Percentiles rank a stretch among this genome's conserved stretches.
Conservation (phyloP, 108 stramenopile species). For the Asterionellopsis glacialis region DNA sequence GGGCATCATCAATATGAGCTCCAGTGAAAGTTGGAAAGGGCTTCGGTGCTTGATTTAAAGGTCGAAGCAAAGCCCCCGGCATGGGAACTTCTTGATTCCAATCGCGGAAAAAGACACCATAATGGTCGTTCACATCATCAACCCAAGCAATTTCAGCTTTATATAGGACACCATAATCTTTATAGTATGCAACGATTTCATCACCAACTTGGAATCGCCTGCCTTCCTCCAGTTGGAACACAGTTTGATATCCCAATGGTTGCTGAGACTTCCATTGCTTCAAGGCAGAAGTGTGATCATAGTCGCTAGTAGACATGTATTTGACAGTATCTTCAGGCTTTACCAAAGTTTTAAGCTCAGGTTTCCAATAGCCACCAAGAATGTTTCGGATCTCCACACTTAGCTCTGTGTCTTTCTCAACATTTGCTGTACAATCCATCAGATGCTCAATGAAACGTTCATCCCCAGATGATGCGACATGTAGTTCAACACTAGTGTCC, state of each 20-base stretch:
- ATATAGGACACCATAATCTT: too few species aligned
- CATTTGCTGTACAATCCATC: conserved; percentile 4
- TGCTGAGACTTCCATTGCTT: conserved; percentile 60
- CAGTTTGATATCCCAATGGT: conserved; percentile 49
- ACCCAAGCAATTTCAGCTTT: not conserved
- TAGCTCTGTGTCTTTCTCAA: conserved; percentile 16
- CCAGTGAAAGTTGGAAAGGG: not conserved
- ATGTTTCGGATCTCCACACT: conserved; percentile 15
- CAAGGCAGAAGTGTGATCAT: conserved; percentile 47
- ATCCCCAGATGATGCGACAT: conserved; percentile 13
- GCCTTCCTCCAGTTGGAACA: conserved; percentile 40
- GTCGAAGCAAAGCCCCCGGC: too few species aligned
- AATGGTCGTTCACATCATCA: not conserved
- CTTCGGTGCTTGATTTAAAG: not conserved
- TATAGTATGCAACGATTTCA: too few species aligned
- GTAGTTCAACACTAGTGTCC: conserved; percentile 17
- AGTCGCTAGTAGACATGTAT: conserved; percentile 30
- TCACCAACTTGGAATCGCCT: not conserved
- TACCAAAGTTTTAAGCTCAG: not conserved
- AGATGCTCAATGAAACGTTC: conserved; percentile 13
- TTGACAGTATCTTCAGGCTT: not conserved
- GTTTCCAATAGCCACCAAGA: conserved; percentile 10
- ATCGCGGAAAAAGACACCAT: too few species aligned
- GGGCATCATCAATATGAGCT: not conserved
- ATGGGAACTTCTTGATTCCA: too few species aligned